Evolutionary conservation across 192 early-diverging fungal species (phyloP).

Genomic region (Coemansia sp.): DNA sequence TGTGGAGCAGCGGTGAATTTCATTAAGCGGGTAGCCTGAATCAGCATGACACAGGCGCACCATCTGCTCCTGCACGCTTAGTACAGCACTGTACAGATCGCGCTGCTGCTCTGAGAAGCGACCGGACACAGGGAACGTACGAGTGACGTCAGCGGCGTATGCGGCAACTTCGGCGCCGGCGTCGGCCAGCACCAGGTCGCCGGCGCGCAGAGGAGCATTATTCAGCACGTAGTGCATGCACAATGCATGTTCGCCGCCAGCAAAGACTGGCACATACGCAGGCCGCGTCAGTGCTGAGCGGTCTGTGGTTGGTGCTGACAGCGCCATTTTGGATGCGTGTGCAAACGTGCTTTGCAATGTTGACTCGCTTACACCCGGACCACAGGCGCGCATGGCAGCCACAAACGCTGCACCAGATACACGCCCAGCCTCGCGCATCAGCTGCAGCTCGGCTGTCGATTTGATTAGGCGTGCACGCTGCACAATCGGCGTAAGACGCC

Average conservation of each 20-base stretch:
- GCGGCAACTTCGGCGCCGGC: conserved; percentile 85
- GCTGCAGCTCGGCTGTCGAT: conserved; percentile 67
- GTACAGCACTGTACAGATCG: conserved; percentile 80
- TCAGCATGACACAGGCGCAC: conserved; percentile 64
- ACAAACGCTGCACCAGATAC: conserved; percentile 81
- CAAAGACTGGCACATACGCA: conserved; percentile 96
- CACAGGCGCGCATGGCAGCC: conserved; percentile 73
- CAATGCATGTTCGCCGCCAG: conserved; percentile 85
- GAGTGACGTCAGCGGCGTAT: conserved; percentile 90
- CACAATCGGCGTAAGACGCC: conserved; percentile 62
- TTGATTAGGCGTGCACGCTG: conserved; percentile 80
- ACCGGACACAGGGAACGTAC: conserved; percentile 91
- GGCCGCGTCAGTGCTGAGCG: conserved; percentile 49
- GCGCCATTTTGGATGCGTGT: conserved; percentile 57
- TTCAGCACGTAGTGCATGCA: conserved; percentile 96
- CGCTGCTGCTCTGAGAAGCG: conserved; percentile 77
- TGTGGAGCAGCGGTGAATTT: conserved; percentile 77
- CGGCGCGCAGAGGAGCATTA: conserved; percentile 60
- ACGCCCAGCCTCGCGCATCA: conserved; percentile 76
- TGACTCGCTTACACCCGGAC: conserved; percentile 70
- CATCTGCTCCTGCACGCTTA: conserved; percentile 81
- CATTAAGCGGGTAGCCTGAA: conserved; percentile 66
- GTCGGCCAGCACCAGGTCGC: conserved; percentile 86
- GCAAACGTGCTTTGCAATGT: conserved; percentile 77
- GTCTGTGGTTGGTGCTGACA: conserved; percentile 8